Base-by-base conservation (phyloP, 2,329 filamentous ascomycete genomes). In the Aspergillus sp. region DNA sequence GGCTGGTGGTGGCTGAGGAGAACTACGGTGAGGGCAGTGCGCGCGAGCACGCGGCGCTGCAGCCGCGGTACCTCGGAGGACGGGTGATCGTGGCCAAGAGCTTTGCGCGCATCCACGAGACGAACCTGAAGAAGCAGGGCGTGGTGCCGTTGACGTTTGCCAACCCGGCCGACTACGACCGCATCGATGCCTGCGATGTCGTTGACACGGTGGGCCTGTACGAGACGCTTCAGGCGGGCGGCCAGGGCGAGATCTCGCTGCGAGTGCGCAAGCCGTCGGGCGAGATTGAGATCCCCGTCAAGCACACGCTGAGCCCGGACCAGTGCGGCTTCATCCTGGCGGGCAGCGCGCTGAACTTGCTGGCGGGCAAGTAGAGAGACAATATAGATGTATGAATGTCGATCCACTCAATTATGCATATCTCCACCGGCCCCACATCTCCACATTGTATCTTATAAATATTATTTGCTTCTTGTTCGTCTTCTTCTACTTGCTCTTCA, bases 91-190 rank as follows among this genome's bases (percentile, higher is more conserved):
- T 96, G 16, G 81, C 88, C 52, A 96, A 96, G 78, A 88, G 84
- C 34, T 96, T 96, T 68, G 91, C 91, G 0, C 86, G 91, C 49
- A 96, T 96, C 69, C 91, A 96, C 77, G 91, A 96, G 80, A 96
- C 91, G 25, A 96, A 96, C 72, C 78, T 96, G 61, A 96, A 96
- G 85, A 96, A 96, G 78, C 94, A 99, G 77, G 94, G 94, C 58
- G 88, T 99, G 31, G 91, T 99, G 42, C 94, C 94, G 2, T 79
- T 99, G 64, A 97, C 91, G 0, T 96, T 99, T 68, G 89, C 79
- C 43, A 81, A 96, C 71, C 91, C 95, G 75, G 81, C 83, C 17
- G 94, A 97, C 73, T 97, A 97, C 70, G 89, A 94, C 66, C 77
- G 79, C 58, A 88, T 99, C 58, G 79, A 83, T 48, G 91, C 92